These are phyloP conservation scores for Exophiala dermatitidis DNA, from an alignment of 2,329 filamentous ascomycete genomes.

Conservation along the genomic window DNA sequence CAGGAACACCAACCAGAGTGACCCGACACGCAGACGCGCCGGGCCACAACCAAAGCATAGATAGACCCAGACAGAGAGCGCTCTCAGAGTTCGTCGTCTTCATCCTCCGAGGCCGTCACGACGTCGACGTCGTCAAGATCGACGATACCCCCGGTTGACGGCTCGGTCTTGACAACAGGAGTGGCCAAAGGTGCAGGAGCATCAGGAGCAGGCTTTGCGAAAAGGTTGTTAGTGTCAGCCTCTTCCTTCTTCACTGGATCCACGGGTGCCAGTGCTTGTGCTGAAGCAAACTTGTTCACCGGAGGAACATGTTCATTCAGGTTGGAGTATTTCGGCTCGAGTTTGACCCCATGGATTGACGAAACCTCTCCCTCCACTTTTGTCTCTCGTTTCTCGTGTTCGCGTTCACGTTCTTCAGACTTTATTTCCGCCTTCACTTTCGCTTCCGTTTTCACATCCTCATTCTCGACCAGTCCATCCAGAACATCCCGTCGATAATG, in stretches of 20 bases:
- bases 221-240: no score
- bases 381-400: neutral
- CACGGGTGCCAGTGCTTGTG: no score
- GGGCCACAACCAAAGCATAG: no score
- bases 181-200: neutral
- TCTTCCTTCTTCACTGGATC: no score
- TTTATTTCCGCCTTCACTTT: neutral
- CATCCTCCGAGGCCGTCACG: constrained; percentile 14
- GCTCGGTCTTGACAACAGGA: neutral
- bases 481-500: constrained; percentile 53
- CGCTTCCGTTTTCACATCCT: neutral
- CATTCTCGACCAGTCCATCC: constrained; percentile 12
- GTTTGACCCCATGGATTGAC: no score
- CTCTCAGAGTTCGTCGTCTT: constrained; percentile 17
- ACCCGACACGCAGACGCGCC: no score
- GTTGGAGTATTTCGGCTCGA: no score
- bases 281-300: no score
- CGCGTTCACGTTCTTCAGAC: neutral
- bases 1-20: no score
- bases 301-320: no score
- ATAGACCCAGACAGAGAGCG: no score
- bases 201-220: no score
- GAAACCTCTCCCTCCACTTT: neutral
- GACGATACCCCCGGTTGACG: neutral
- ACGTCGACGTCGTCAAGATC: constrained; percentile 1